Evolutionary conservation across 495 filamentous ascomycete species (phyloP).

Genomic region (Neurospora pannonica): DNA sequence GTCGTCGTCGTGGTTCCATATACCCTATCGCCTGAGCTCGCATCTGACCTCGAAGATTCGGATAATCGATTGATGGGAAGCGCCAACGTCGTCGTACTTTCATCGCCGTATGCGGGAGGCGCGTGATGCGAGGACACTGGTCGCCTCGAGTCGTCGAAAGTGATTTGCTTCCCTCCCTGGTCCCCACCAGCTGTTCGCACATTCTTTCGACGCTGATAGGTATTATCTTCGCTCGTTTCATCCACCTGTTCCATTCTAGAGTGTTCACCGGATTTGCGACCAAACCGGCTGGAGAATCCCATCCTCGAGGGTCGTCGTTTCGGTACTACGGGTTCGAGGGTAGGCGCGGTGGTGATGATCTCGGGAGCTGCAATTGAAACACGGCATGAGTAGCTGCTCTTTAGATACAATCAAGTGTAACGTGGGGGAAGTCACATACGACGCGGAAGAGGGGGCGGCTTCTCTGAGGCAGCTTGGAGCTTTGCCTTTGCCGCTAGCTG

Average conservation of each 20-base stretch:
- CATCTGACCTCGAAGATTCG: slow-evolving; percentile 87
- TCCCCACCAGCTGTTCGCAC: background rate
- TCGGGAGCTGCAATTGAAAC: slow-evolving; percentile 53
- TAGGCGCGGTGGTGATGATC: slow-evolving; percentile 91
- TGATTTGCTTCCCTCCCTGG: slow-evolving; percentile 39
- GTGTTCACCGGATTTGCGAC: slow-evolving; percentile 33
- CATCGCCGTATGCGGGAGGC: slow-evolving; percentile 55
- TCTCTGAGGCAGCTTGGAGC: slow-evolving; percentile 51
- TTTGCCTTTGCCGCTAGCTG: slow-evolving; percentile 74
- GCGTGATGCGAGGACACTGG: slow-evolving; percentile 40
- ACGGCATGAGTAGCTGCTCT: slow-evolving; percentile 9
- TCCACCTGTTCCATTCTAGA: slow-evolving; percentile 25
- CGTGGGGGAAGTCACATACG: slow-evolving; percentile 41
- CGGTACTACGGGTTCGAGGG: slow-evolving; percentile 45
- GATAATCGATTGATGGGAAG: slow-evolving; percentile 66
- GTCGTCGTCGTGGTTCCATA: slow-evolving; percentile 54
- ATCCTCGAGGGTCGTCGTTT: slow-evolving; percentile 46
- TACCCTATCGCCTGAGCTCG: slow-evolving; percentile 67
- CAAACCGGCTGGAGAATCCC: slow-evolving; percentile 33
- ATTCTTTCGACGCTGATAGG: background rate
- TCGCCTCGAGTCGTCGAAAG: slow-evolving; percentile 60
- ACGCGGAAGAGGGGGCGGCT: slow-evolving; percentile 61
- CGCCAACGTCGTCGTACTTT: slow-evolving; percentile 55
- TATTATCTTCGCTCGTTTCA: slow-evolving; percentile 8
- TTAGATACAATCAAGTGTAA: background rate